Percentiles rank a stretch among this genome's conserved stretches.
phyloP scores from a whole-genome alignment of 73 alveolate genomes.

The Paramecium sexaurelia region DNA sequence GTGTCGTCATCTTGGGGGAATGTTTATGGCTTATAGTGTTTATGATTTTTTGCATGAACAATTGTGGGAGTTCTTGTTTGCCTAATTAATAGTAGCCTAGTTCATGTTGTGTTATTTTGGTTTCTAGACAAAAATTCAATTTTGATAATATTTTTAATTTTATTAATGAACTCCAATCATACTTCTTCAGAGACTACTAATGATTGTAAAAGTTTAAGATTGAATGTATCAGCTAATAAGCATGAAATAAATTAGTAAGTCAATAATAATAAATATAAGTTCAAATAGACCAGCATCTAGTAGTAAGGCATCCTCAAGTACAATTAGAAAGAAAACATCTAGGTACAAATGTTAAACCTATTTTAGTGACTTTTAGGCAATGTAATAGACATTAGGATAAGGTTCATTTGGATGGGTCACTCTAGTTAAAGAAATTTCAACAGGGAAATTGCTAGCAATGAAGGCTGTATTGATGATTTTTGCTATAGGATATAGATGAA shows the following conservation, averaged over 20 bases:
- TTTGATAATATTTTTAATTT: background rate
- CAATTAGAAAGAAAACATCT: background rate
- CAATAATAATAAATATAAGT: background rate
- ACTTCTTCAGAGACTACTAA: background rate
- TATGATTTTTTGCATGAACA: background rate
- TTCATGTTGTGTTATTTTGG: conserved; percentile 24
- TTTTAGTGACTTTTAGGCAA: conserved; percentile 16
- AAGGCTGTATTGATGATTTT: background rate
- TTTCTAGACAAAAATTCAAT: background rate
- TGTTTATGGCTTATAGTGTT: conserved; percentile 15
- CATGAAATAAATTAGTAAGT: background rate
- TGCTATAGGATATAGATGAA: background rate
- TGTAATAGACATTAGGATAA: conserved; percentile 42
- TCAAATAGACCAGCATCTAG: conserved; percentile 48
- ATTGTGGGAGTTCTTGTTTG: background rate
- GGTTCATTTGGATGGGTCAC: conserved; percentile 58
- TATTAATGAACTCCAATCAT: conserved; percentile 1
- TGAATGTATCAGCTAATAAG: background rate
- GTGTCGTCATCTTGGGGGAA: background rate
- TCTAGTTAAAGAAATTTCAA: background rate
- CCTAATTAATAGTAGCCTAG: background rate
- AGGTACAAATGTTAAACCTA: background rate
- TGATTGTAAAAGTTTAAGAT: background rate
- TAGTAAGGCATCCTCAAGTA: conserved; percentile 24
- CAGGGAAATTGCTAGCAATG: conserved; percentile 26